Base-by-base conservation (phyloP, 192 early-diverging fungal genomes). In the Coemansia sp. region DNA sequence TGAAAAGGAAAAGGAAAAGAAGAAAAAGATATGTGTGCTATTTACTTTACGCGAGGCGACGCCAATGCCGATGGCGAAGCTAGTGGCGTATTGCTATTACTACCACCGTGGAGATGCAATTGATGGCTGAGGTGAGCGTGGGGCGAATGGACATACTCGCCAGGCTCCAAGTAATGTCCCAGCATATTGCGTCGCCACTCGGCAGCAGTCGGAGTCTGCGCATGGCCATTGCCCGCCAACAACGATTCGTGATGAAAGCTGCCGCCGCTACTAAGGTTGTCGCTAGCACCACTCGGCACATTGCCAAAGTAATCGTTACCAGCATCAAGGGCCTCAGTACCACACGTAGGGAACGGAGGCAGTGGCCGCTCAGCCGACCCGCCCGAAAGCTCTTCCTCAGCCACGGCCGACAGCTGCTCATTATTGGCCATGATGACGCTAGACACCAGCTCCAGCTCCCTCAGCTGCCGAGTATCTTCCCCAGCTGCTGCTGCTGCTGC, bases 111-210 rank as follows among this genome's bases (percentile, higher is more conserved):
- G 31, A 60, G 57, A 60, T 60, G 57, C 31, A 60, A 15, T 57
- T 57, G 57, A 31, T 58, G 64, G 64, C 11, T 39, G 27, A 16
- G 58, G 18, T 38, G 31, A 18, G 29, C 13, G 53, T 24, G 41
- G 11, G 31, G 31, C 24, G 49, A 44, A 22, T 31, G 43, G 33
- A 64, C 27, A 29, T 73, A 60, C 27, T 58, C 57, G 2, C 40
- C 71, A 38, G 64, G 38, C 33, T 66, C 79, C 40, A 76, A 41
- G 33, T 66, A 71, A 5, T 70, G 73, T 12, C 41, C 41, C 62
- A 75, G 62, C 73, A 75, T 68, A 41, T 63, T 75, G 43, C 71
- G 72, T 0, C 77, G 73, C 79, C 79, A 81, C 29, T 72, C 79
- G 15, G 63, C 64, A 40, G 72, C 70, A 24, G 44, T 40, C 13